Conservation (phyloP, 2,329 filamentous ascomycete genomes). For the Phialocephala sp. region DNA sequence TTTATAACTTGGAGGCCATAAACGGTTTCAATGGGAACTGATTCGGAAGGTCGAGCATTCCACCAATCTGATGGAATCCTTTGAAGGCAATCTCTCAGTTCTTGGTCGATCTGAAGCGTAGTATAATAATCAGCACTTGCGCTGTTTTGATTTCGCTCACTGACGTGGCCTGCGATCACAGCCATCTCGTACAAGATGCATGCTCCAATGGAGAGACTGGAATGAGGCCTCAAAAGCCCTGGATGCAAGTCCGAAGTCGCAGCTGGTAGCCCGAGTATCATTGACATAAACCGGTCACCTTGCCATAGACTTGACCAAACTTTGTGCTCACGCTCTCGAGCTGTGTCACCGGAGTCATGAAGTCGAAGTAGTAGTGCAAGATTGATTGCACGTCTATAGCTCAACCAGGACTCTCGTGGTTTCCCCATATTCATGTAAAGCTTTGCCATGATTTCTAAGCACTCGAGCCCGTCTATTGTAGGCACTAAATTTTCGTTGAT, state of each 20-base stretch:
- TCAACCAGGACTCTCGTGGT: constrained; percentile 59
- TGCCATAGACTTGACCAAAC: constrained; percentile 50
- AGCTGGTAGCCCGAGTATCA: constrained; percentile 59
- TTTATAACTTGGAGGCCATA: constrained; percentile 43
- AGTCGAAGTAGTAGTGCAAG: constrained; percentile 58
- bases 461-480: constrained; percentile 59
- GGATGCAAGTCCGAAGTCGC: constrained; percentile 43
- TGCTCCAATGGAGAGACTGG: background rate
- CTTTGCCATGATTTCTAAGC: constrained; percentile 55
- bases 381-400: constrained; percentile 55
- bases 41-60: constrained; percentile 33
- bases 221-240: constrained; percentile 10
- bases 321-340: constrained; percentile 41
- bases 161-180: constrained; percentile 46
- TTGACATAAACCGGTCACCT: constrained; percentile 55
- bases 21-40: background rate
- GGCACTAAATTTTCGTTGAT: constrained; percentile 55
- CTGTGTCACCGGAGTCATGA: constrained; percentile 36
- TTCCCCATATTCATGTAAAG: constrained; percentile 60
- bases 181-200: constrained; percentile 36
- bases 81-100: constrained; percentile 44
- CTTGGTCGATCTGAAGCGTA: constrained; percentile 49
- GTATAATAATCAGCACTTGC: constrained; percentile 43
- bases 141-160: constrained; percentile 48
- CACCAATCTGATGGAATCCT: constrained; percentile 43